Percentiles rank a stretch among this genome's conserved stretches.
Conservation (phyloP, 352 stramenopile genomes). For the Globisporangium takayamanum region DNA sequence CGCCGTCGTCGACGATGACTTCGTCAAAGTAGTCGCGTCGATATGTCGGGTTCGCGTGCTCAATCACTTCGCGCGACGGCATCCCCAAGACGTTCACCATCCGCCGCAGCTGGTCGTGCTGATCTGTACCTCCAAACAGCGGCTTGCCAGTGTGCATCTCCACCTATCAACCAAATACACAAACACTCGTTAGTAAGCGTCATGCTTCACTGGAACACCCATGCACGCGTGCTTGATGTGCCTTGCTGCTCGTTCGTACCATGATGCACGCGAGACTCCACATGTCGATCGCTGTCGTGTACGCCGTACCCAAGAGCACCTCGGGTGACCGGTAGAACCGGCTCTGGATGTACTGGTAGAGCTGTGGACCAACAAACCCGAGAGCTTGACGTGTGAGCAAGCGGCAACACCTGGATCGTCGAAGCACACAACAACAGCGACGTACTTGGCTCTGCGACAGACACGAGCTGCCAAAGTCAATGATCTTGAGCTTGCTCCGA, state of each 20-base stretch:
- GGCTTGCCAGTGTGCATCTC: conserved; percentile 98
- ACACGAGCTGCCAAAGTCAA: conserved; percentile 99
- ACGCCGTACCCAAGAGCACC: conserved; percentile 77
- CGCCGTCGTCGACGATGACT: conserved; percentile 42
- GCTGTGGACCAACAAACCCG: conserved; percentile 25
- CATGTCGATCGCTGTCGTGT: conserved; percentile 85
- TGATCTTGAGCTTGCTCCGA: conserved; percentile 97
- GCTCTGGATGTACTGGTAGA: conserved; percentile 98
- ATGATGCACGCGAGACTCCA: conserved; percentile 88
- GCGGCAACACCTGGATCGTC: too few species aligned
- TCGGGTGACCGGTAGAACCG: conserved; percentile 95
- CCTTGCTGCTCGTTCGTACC: conserved; percentile 6
- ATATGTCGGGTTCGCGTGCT: conserved; percentile 74
- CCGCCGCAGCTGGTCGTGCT: conserved; percentile 96
- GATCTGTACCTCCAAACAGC: conserved; percentile 94
- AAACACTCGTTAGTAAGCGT: too few species aligned
- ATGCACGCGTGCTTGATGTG: too few species aligned
- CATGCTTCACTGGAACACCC: too few species aligned
- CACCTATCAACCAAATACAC: conserved; percentile 12
- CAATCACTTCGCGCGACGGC: conserved; percentile 89
- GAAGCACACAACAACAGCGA: neutral
- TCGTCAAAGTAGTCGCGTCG: conserved; percentile 92
- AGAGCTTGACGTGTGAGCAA: neutral
- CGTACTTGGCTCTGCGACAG: conserved; percentile 85
- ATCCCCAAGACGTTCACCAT: conserved; percentile 95